These are phyloP conservation scores for Ogataea hybrid DNA, from an alignment of 1,139 yeast genomes.

Conservation along the genomic window DNA sequence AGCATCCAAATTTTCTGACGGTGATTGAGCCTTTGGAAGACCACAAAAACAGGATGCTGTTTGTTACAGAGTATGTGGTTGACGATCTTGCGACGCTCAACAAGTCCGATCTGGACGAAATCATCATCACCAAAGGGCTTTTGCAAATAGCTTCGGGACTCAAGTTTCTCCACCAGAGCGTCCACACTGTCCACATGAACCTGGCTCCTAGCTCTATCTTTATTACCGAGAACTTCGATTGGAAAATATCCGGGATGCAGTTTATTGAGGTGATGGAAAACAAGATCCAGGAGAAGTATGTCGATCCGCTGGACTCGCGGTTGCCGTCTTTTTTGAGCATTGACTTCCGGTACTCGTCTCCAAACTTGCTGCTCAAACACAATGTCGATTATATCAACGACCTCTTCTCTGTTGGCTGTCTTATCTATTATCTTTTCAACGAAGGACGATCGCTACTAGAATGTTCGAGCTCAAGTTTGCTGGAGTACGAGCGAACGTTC, in stretches of 20 bases:
- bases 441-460: conserved; percentile 41
- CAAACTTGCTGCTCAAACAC: conserved; percentile 64
- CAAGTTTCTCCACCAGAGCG: conserved; percentile 75
- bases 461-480: conserved; percentile 38
- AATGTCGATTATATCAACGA: conserved; percentile 69
- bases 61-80: conserved; percentile 80
- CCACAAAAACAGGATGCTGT: conserved; percentile 69
- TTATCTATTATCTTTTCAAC: conserved; percentile 62
- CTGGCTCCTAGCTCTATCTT: conserved; percentile 75
- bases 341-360: conserved; percentile 73
- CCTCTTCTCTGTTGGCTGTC: conserved; percentile 76
- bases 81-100: conserved; percentile 54
- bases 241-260: conserved; percentile 83
- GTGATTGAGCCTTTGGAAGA: conserved; percentile 88
- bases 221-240: conserved; percentile 84
- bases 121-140: conserved; percentile 82
- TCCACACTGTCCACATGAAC: conserved; percentile 74
- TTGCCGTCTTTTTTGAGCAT: conserved; percentile 71
- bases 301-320: conserved; percentile 68
- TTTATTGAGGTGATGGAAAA: conserved; percentile 55
- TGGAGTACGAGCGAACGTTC: conserved; percentile 31
- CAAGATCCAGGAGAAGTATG: conserved; percentile 45
- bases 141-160: conserved; percentile 76
- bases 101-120: conserved; percentile 52
- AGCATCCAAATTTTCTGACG: conserved; percentile 84